Evolutionary conservation across 2,329 filamentous ascomycete species (phyloP).

Genomic region (Epichloe sp.): DNA sequence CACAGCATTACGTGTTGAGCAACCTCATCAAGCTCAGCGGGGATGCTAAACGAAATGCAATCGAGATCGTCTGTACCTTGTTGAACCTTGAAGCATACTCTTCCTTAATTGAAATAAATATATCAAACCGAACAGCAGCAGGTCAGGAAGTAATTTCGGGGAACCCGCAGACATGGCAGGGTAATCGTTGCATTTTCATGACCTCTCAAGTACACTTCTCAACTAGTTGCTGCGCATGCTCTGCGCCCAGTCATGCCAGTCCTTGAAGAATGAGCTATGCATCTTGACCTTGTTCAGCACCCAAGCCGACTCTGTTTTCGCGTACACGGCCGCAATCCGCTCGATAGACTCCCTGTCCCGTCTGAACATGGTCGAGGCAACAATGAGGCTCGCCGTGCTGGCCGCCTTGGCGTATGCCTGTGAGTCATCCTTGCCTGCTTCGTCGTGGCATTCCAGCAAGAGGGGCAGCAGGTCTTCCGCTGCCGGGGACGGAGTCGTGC

Average conservation of each 20-base stretch:
- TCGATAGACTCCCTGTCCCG: slow-evolving; percentile 38
- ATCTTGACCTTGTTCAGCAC: slow-evolving; percentile 45
- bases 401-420: slow-evolving; percentile 62
- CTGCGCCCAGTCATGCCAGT: slow-evolving; percentile 64
- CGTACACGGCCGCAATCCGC: slow-evolving; percentile 50
- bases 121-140: background rate
- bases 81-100: background rate
- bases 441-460: slow-evolving; percentile 54
- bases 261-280: slow-evolving; percentile 52
- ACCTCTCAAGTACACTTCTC: background rate
- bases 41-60: too few relatives aligned
- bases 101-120: background rate
- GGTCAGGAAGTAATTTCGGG: background rate
- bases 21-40: too few relatives aligned
- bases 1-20: too few relatives aligned
- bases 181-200: background rate
- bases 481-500: background rate
- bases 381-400: slow-evolving; percentile 56
- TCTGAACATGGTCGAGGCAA: slow-evolving; percentile 48
- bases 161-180: background rate
- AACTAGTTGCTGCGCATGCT: slow-evolving; percentile 23
- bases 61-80: too few relatives aligned
- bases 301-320: slow-evolving; percentile 43
- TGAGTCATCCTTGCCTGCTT: slow-evolving; percentile 49
- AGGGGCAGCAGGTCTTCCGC: slow-evolving; percentile 39